Evolutionary conservation across 495 filamentous ascomycete genomes (phyloP).

Genomic region (Umbilicaria muhlenbergii): DNA sequence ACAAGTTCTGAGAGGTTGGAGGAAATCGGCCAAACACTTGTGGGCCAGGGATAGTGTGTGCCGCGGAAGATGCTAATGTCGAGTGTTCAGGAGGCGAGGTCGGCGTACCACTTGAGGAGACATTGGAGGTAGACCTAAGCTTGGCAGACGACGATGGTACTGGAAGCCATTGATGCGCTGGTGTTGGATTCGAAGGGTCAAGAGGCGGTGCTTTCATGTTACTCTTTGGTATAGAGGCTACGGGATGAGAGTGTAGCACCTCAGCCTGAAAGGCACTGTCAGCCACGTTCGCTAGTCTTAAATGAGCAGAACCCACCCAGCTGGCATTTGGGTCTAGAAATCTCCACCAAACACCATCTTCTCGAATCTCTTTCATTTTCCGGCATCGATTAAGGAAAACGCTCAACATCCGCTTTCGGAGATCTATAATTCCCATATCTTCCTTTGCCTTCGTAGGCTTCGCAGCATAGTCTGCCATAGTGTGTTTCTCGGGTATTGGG

Average conservation of each 20-base stretch:
- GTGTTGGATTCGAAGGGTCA: conserved; percentile 76
- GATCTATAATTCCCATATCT: conserved; percentile 87
- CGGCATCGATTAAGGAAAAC: conserved; percentile 91
- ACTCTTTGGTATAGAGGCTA: conserved; percentile 82
- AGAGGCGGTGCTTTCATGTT: conserved; percentile 86
- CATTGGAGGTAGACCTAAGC: conserved; percentile 44
- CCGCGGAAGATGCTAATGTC: conserved; percentile 32
- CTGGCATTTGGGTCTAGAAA: conserved; percentile 96
- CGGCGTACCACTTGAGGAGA: conserved; percentile 34
- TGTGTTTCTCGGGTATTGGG: conserved; percentile 95
- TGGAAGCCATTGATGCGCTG: conserved; percentile 79
- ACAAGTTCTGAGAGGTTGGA: conserved; percentile 54
- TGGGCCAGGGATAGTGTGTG: conserved; percentile 42
- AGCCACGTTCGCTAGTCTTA: conserved; percentile 8
- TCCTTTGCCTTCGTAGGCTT: conserved; percentile 97
- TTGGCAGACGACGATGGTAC: conserved; percentile 74
- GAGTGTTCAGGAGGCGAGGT: conserved; percentile 29
- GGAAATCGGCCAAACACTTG: conserved; percentile 71
- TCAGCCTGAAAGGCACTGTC: conserved; percentile 50
- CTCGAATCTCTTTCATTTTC: conserved; percentile 79
- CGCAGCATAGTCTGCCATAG: conserved; percentile 95
- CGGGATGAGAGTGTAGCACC: conserved; percentile 77
- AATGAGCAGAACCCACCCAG: conserved; percentile 52
- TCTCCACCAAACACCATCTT: conserved; percentile 93
- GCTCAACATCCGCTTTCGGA: conserved; percentile 87